Conservation (phyloP, 2,329 filamentous ascomycete species). For the Aspergillus alliaceus region DNA sequence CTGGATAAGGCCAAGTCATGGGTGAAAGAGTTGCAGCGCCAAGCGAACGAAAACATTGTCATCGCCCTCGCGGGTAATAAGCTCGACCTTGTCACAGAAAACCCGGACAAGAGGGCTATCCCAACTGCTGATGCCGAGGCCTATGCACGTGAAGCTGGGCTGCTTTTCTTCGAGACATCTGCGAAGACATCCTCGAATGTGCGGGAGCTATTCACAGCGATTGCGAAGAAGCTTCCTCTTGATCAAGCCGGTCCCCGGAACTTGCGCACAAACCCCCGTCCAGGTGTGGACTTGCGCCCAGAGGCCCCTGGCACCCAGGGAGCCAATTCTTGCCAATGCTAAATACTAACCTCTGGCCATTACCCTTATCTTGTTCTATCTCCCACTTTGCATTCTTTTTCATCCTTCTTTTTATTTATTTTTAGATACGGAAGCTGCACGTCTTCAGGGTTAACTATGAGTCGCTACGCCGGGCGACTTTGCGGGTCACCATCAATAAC, state of each 20-base stretch:
- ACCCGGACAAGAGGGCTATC: conserved; percentile 94
- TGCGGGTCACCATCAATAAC: conserved; percentile 7
- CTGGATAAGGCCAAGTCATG: conserved; percentile 98
- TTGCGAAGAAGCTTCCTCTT: conserved; percentile 94
- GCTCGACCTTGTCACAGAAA: conserved; percentile 89
- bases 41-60: conserved; percentile 99
- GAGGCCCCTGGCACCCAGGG: conserved; percentile 62
- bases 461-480: conserved; percentile 2
- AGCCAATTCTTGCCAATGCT: conserved; percentile 65
- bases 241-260: conserved; percentile 94
- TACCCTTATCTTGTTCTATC: neutral
- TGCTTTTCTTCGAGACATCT: conserved; percentile 98
- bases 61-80: conserved; percentile 98
- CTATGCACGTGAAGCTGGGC: conserved; percentile 87
- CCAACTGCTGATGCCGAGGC: conserved; percentile 86
- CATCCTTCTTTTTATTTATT: conserved; percentile 9
- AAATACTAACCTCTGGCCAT: conserved; percentile 25
- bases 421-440: conserved; percentile 21
- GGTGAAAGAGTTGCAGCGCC: conserved; percentile 98
- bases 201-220: conserved; percentile 90
- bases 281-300: conserved; percentile 67
- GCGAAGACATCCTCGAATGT: conserved; percentile 98
- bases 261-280: conserved; percentile 64
- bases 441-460: conserved; percentile 12
- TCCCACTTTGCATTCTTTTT: conserved; percentile 7